Percentiles rank a stretch among this genome's conserved stretches.
Evolutionary conservation across 345 rosid species (phyloP).

Genomic region (Eucalyptus sideroxylon): DNA sequence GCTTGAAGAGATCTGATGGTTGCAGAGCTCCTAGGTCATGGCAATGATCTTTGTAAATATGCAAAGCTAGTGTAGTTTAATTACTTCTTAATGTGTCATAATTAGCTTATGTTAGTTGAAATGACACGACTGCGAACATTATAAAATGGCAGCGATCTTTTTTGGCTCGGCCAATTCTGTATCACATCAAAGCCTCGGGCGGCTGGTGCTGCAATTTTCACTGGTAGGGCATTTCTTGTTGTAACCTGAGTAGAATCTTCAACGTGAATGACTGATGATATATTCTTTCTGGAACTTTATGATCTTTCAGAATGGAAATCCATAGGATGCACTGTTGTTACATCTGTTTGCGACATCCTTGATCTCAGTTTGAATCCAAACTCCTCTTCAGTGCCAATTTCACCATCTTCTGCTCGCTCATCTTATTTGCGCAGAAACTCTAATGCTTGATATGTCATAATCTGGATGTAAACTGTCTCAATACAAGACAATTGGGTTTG

Average conservation of each 20-base stretch:
- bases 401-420: neutral
- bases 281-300: neutral
- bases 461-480: neutral
- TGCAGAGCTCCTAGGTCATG: neutral
- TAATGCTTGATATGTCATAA: neutral
- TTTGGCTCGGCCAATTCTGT: neutral
- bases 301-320: neutral
- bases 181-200: neutral
- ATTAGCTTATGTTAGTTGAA: neutral
- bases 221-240: neutral
- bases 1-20: neutral
- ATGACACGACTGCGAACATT: neutral
- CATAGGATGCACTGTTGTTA: neutral
- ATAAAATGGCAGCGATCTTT: neutral
- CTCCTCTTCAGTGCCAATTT: neutral
- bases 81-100: neutral
- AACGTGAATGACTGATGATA: neutral
- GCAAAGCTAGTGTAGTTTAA: neutral
- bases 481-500: neutral
- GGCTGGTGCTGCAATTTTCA: neutral
- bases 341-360: neutral
- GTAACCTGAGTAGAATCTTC: neutral
- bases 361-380: neutral
- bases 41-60: neutral
- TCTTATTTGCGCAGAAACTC: neutral